phyloP scores from a whole-genome alignment of 2,329 filamentous ascomycete genomes.

The Ophiostoma triangulosporum region DNA sequence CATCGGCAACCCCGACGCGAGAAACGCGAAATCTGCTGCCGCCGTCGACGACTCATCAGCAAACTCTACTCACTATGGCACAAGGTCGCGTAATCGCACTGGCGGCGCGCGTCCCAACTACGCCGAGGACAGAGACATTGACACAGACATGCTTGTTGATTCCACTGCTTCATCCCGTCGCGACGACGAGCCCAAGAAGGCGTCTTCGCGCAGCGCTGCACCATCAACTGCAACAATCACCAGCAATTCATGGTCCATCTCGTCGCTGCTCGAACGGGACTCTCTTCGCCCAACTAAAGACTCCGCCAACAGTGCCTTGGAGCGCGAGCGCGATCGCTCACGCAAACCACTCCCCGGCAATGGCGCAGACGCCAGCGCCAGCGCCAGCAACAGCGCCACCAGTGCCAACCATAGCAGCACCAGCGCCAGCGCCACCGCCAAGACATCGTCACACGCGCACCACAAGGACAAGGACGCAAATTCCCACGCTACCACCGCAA shows the following conservation, averaged over 20 bases:
- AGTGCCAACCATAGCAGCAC: constrained; percentile 12
- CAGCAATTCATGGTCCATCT: neutral
- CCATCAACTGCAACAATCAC: constrained; percentile 2
- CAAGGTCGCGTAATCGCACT: constrained; percentile 79
- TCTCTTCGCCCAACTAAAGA: constrained; percentile 9
- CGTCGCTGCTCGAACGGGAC: constrained; percentile 9
- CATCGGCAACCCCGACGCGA: neutral
- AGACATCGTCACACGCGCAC: constrained; percentile 7
- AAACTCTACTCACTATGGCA: constrained; percentile 66
- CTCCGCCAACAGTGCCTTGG: neutral
- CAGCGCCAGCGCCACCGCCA: constrained; percentile 13
- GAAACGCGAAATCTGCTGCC: neutral
- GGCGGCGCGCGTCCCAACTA: constrained; percentile 79
- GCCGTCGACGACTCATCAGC: constrained; percentile 15
- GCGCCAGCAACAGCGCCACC: constrained; percentile 4
- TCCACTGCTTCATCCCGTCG: constrained; percentile 24
- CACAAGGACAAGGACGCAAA: constrained; percentile 17
- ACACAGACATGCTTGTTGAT: constrained; percentile 56
- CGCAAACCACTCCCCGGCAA: constrained; percentile 17
- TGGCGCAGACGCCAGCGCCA: constrained; percentile 11
- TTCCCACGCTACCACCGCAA: no score
- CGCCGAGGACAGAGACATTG: constrained; percentile 82
- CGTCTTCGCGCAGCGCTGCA: constrained; percentile 16
- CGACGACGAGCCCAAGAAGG: constrained; percentile 44
- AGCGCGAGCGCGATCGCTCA: constrained; percentile 6